These are phyloP conservation scores for Cryptomeria japonica DNA, from an alignment of 75 land plant species.

Conservation along the genomic window DNA sequence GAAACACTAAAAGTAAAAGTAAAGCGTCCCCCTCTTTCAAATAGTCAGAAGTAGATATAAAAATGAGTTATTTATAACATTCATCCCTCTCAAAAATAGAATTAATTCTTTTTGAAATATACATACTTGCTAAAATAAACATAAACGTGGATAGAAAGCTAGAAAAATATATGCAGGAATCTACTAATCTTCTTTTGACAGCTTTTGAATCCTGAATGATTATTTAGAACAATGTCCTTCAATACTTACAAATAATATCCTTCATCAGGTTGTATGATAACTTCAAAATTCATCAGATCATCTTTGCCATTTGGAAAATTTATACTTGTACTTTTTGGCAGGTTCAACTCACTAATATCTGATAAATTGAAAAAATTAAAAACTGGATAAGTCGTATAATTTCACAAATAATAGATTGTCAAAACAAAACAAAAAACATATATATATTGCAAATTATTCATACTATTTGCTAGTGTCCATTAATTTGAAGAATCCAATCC, in stretches of 20 bases:
- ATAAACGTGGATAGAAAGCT: neutral
- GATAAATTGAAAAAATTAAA: neutral
- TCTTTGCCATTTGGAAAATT: constrained; percentile 66
- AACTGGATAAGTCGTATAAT: neutral
- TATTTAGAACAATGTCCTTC: neutral
- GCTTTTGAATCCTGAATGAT: neutral
- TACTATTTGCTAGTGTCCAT: too few relatives aligned
- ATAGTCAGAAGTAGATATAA: neutral
- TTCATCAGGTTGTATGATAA: constrained; percentile 54
- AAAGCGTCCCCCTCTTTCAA: neutral
- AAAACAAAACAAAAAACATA: neutral
- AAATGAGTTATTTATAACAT: neutral
- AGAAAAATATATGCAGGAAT: neutral
- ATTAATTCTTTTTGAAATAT: neutral
- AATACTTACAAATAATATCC: constrained; percentile 59
- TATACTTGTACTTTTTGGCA: constrained; percentile 53
- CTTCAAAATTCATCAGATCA: constrained; percentile 63
- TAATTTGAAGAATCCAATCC: too few relatives aligned
- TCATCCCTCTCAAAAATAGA: neutral
- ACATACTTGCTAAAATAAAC: neutral
- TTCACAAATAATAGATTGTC: neutral
- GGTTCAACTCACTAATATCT: constrained; percentile 67
- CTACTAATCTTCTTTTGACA: neutral
- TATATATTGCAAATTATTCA: too few relatives aligned
- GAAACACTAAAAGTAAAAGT: constrained; percentile 41